A percentile compares a stretch with the other conserved stretches of the same genome.
Conservation (phyloP, 345 rosid genomes). For the Salix arbutifolia region DNA sequence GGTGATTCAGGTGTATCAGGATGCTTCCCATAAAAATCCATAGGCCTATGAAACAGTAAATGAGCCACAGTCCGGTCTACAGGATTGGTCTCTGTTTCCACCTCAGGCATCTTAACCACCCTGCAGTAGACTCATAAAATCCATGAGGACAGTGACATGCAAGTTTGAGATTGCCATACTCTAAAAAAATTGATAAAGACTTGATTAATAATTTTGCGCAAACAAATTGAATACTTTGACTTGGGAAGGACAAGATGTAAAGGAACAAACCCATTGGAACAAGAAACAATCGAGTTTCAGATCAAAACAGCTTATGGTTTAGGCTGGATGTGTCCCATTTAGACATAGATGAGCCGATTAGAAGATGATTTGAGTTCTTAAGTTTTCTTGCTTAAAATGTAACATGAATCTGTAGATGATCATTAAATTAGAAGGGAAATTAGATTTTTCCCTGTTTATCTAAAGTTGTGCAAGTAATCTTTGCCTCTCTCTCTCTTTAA, state of each 20-base stretch:
- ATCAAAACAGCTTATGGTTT: not conserved
- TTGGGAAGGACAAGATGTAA: not conserved
- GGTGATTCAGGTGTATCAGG: slow-evolving; percentile 58
- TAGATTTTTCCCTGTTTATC: too few species aligned
- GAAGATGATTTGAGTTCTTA: not conserved
- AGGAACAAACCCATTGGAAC: not conserved
- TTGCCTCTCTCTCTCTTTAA: not conserved
- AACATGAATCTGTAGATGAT: not conserved
- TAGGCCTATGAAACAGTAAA: slow-evolving; percentile 77
- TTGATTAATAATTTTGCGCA: not conserved
- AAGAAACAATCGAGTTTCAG: not conserved
- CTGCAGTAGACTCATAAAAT: slow-evolving; percentile 30
- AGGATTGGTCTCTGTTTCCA: slow-evolving; percentile 84
- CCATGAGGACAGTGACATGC: not conserved
- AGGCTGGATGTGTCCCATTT: not conserved
- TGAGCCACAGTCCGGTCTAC: slow-evolving; percentile 81
- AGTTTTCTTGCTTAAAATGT: not conserved
- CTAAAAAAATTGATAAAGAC: not conserved
- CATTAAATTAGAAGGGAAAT: not conserved
- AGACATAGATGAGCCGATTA: not conserved
- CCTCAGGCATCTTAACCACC: slow-evolving; percentile 45
- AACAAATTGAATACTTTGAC: not conserved
- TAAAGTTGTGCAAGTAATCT: not conserved
- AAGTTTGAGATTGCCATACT: not conserved
- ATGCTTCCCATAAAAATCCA: slow-evolving; percentile 43